These are phyloP conservation scores for Anisogramma anomala DNA, from an alignment of 2,329 filamentous ascomycete genomes.

Conservation along the genomic window DNA sequence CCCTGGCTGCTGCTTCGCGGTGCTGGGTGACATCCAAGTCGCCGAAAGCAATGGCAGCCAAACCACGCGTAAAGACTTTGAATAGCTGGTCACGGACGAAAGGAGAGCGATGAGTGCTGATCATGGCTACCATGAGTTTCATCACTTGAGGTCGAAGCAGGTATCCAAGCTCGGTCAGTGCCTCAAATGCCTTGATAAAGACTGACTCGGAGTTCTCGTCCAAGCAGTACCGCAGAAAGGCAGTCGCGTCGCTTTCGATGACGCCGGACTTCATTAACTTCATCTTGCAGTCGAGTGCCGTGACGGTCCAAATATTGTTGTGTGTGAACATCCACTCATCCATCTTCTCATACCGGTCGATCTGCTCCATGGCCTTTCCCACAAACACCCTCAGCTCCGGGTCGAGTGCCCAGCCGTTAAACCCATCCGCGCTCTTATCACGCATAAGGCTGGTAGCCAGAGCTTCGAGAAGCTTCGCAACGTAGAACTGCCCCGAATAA, in stretches of 20 bases:
- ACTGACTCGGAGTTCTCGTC: constrained; percentile 52
- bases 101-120: constrained; percentile 52
- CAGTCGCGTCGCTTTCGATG: constrained; percentile 40
- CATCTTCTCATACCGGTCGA: constrained; percentile 54
- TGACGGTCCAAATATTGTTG: constrained; percentile 54
- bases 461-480: constrained; percentile 63
- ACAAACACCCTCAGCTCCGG: constrained; percentile 37
- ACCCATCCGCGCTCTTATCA: constrained; percentile 35
- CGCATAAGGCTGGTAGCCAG: constrained; percentile 47
- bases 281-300: constrained; percentile 50
- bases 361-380: constrained; percentile 45
- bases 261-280: constrained; percentile 53
- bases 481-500: constrained; percentile 81
- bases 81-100: constrained; percentile 51
- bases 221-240: constrained; percentile 53
- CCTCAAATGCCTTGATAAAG: constrained; percentile 54
- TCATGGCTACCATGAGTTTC: constrained; percentile 42
- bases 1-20: constrained; percentile 5
- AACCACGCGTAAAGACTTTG: constrained; percentile 44
- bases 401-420: constrained; percentile 29
- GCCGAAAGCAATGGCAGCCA: constrained; percentile 54
- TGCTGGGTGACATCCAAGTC: constrained; percentile 26
- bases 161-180: constrained; percentile 50
- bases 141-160: constrained; percentile 45
- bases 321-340: constrained; percentile 59